Conservation (phyloP, 2,329 filamentous ascomycete species). For the Microdochium trichocladiopsis region DNA sequence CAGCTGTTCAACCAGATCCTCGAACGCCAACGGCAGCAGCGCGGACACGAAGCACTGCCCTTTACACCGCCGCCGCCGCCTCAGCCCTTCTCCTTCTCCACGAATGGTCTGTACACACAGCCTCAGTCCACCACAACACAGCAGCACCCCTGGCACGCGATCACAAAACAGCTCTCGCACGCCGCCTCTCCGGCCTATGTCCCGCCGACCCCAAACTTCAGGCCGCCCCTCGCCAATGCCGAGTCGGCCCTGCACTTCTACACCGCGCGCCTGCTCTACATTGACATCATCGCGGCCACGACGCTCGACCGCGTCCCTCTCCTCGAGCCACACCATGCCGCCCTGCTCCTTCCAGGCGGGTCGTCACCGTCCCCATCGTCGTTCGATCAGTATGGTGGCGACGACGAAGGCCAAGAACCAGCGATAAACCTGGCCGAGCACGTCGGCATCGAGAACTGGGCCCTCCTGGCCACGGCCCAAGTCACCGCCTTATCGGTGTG, state of each 20-base stretch:
- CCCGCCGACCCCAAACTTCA: slow-evolving; percentile 18
- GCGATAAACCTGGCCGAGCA: slow-evolving; percentile 40
- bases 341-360: slow-evolving; percentile 25
- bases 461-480: slow-evolving; percentile 44
- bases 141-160: neutral
- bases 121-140: too few species aligned
- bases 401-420: slow-evolving; percentile 20
- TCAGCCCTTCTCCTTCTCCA: too few species aligned
- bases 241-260: slow-evolving; percentile 41
- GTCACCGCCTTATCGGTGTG: slow-evolving; percentile 46
- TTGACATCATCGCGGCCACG: slow-evolving; percentile 43
- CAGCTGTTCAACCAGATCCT: slow-evolving; percentile 38
- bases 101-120: too few species aligned
- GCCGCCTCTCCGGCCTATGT: slow-evolving; percentile 22
- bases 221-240: slow-evolving; percentile 33
- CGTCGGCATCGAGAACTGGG: slow-evolving; percentile 51
- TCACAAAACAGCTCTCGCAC: slow-evolving; percentile 19
- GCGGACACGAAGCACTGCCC: too few species aligned
- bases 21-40: neutral
- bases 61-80: too few species aligned
- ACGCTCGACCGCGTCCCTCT: slow-evolving; percentile 33
- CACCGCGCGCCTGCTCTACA: slow-evolving; percentile 36
- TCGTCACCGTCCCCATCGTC: too few species aligned
- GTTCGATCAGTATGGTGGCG: neutral
- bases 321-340: slow-evolving; percentile 31